phyloP scores from a whole-genome alignment of 1,139 yeast species.

The Yamadazyma oceani region DNA sequence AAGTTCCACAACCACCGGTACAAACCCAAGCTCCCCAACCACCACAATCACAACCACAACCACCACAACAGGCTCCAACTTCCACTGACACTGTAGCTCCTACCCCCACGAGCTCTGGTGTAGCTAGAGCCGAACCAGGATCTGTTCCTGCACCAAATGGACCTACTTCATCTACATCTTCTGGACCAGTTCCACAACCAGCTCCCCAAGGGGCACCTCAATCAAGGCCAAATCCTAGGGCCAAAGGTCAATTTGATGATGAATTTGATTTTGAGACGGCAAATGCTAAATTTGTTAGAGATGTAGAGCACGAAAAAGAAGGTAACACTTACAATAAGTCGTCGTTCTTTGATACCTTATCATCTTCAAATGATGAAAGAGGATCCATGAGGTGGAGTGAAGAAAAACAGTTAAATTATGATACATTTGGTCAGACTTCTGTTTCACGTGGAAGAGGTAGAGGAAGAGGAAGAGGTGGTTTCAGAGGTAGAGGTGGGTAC shows the following conservation, averaged over 20 bases:
- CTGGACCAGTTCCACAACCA: slow-evolving; percentile 14
- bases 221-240: slow-evolving; percentile 12
- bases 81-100: slow-evolving; percentile 8
- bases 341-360: slow-evolving; percentile 80
- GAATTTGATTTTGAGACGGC: slow-evolving; percentile 63
- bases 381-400: slow-evolving; percentile 56
- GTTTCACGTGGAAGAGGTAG: slow-evolving; percentile 27
- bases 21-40: slow-evolving; percentile 11
- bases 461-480: slow-evolving; percentile 34
- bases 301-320: slow-evolving; percentile 27
- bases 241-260: slow-evolving; percentile 16
- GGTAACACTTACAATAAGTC: slow-evolving; percentile 55
- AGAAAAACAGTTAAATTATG: slow-evolving; percentile 60
- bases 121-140: slow-evolving; percentile 6
- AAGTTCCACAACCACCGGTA: slow-evolving; percentile 6
- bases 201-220: too few species aligned
- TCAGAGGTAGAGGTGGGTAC: slow-evolving; percentile 26
- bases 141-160: slow-evolving; percentile 10
- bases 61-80: slow-evolving; percentile 2
- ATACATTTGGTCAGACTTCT: slow-evolving; percentile 65
- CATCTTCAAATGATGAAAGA: slow-evolving; percentile 52
- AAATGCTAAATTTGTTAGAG: slow-evolving; percentile 60
- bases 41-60: slow-evolving; percentile 14
- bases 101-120: slow-evolving; percentile 4
- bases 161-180: slow-evolving; percentile 11